Evolutionary conservation across 2,329 filamentous ascomycete species (phyloP).

Genomic region (Fusarium sacchari): DNA sequence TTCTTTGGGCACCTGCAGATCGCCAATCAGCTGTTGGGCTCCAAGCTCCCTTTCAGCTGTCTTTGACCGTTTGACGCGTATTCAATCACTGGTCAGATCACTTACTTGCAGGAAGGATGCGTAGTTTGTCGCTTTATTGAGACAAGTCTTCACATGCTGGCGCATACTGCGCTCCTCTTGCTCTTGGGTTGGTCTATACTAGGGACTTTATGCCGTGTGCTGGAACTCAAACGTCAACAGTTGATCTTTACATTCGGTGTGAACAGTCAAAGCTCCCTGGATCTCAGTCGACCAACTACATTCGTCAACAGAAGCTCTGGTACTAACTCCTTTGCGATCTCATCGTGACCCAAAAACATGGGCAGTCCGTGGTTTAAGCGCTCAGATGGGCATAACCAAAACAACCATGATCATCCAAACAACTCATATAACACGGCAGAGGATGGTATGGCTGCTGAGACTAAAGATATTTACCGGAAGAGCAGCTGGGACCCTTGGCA

Average conservation of each 20-base stretch:
- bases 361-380: background rate
- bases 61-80: background rate
- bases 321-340: fast-evolving
- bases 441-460: background rate
- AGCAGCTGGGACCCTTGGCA: background rate
- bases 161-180: background rate
- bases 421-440: background rate
- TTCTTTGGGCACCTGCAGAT: background rate
- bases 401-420: background rate
- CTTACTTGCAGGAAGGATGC: background rate
- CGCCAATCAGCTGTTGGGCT: background rate
- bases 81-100: background rate
- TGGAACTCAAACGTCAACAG: background rate
- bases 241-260: background rate
- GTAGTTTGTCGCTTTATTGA: background rate
- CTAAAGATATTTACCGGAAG: background rate
- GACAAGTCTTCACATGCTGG: background rate
- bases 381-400: background rate
- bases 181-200: too few relatives aligned
- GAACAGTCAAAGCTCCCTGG: background rate
- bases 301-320: background rate
- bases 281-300: background rate
- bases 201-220: background rate
- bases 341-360: background rate
- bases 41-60: background rate